Evolutionary conservation across 768 basidiomycete genomes (phyloP).

Genomic region (Calocybe cyanea): DNA sequence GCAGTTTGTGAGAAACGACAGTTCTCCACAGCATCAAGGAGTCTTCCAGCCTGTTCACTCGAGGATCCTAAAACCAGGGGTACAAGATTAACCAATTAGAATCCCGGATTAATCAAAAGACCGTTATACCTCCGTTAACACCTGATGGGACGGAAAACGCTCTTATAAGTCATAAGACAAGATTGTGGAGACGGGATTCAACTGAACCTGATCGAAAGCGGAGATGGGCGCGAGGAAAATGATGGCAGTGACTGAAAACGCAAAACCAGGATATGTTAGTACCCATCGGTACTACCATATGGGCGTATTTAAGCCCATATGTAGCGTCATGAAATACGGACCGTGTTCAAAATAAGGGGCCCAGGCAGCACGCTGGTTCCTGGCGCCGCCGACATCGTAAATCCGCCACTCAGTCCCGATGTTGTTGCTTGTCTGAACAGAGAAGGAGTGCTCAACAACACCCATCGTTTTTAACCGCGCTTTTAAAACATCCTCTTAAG

Average conservation of each 20-base stretch:
- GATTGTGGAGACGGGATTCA: constrained; percentile 6
- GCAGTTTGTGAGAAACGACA: constrained; percentile 69
- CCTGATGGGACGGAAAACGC: constrained; percentile 25
- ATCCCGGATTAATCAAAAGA: constrained; percentile 6
- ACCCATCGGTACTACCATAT: neutral
- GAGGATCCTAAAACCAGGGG: constrained; percentile 51
- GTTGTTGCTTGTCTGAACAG: constrained; percentile 52
- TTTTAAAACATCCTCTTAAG: constrained; percentile 76
- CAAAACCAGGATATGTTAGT: constrained; percentile 5
- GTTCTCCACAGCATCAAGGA: constrained; percentile 72
- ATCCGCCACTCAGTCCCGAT: constrained; percentile 73
- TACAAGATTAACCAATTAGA: constrained; percentile 9
- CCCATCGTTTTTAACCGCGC: constrained; percentile 82
- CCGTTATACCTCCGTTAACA: constrained; percentile 61
- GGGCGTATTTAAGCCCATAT: neutral
- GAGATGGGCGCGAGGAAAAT: constrained; percentile 89
- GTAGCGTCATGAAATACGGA: constrained; percentile 29
- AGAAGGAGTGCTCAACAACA: constrained; percentile 75
- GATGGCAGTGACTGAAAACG: constrained; percentile 70
- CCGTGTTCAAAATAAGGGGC: constrained; percentile 87
- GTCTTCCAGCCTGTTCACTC: constrained; percentile 77
- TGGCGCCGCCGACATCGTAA: constrained; percentile 82
- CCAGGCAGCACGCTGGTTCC: constrained; percentile 82
- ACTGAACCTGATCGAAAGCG: constrained; percentile 68
- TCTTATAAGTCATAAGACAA: constrained; percentile 9